Evolutionary conservation across 2,329 filamentous ascomycete genomes (phyloP), one percentile per base, ranked within the genome.

Genomic region (Penicillium vulpinum): DNA sequence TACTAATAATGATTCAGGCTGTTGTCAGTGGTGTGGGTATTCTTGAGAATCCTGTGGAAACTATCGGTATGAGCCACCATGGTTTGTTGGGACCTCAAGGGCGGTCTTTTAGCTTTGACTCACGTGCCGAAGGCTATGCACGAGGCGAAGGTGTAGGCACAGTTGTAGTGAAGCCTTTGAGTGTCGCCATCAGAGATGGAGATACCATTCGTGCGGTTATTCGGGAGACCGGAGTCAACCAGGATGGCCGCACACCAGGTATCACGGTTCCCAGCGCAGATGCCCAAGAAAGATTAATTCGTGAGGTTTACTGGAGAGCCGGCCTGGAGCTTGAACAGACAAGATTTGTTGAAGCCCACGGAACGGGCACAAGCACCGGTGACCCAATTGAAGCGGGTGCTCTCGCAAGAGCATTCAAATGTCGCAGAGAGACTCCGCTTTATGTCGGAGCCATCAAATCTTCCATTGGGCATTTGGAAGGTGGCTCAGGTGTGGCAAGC

Each of bases 231-330:
- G 64, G 60, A 2, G 56, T 65, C 18, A 73, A 72, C 41, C 55
- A 59, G 22, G 71, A 73, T 57, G 72, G 73, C 2, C 65, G 62
- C 18, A 80, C 79, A 0, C 67, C 73, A 7, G 77, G 78, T 1
- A 77, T 82, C 28, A 78, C 78, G 0, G 68, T 77, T 47, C 80
- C 80, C 0, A 80, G 59, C 49, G 51, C 58, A 1, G 62, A 65
- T 4, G 66, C 72, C 0, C 76, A 78, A 50, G 71, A 70, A 51
- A 60, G 57, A 18, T 43, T 76, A 11, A 75, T 76, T 16, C 62
- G 67, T 15, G 44, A 62, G 26, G 66, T 69, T 0, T 78, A 78
- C 50, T 40, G 57, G 18, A 57, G 53, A 40, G 69, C 71, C 6
- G 75, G 66, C 3, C 56, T 67, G 8, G 40, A 63, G 7, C 48